Conservation (phyloP, 2,329 filamentous ascomycete genomes). For the Sclerotinia borealis region DNA sequence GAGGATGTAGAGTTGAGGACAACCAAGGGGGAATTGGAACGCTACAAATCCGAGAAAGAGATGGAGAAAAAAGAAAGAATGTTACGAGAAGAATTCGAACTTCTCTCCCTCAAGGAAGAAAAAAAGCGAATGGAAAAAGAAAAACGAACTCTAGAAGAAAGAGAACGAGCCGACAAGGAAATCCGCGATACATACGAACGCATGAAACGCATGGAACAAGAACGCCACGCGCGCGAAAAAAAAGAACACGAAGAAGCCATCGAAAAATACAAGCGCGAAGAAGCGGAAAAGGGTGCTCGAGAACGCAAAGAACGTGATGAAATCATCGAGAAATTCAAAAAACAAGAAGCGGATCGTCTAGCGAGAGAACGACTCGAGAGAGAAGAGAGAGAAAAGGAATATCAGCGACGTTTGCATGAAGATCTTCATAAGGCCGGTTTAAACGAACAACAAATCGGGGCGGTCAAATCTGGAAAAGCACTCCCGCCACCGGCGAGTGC, state of each 20-base stretch:
- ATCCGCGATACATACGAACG: conserved; percentile 33
- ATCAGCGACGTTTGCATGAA: conserved; percentile 48
- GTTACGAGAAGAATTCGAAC: conserved; percentile 4
- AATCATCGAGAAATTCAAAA: conserved; percentile 37
- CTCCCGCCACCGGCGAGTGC: neutral
- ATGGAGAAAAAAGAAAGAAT: neutral
- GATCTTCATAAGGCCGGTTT: conserved; percentile 53
- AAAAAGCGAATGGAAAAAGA: conserved; percentile 10
- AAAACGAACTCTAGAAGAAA: conserved; percentile 25
- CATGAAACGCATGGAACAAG: conserved; percentile 36
- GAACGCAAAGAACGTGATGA: conserved; percentile 28
- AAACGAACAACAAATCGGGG: conserved; percentile 51
- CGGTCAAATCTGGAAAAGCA: conserved; percentile 42
- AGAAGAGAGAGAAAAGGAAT: conserved; percentile 37
- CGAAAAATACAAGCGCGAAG: conserved; percentile 35
- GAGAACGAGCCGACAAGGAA: conserved; percentile 32
- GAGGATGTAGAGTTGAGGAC: neutral
- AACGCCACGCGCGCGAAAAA: conserved; percentile 41
- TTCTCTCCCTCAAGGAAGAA: conserved; percentile 4
- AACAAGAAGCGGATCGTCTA: conserved; percentile 35
- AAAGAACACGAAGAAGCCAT: conserved; percentile 46
- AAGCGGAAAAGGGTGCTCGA: conserved; percentile 24
- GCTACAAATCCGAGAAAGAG: neutral
- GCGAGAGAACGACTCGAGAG: conserved; percentile 45
- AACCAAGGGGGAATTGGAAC: neutral